These are phyloP conservation scores for Metschnikowia colocasiae DNA, from an alignment of 805 yeast species.

Conservation along the genomic window DNA sequence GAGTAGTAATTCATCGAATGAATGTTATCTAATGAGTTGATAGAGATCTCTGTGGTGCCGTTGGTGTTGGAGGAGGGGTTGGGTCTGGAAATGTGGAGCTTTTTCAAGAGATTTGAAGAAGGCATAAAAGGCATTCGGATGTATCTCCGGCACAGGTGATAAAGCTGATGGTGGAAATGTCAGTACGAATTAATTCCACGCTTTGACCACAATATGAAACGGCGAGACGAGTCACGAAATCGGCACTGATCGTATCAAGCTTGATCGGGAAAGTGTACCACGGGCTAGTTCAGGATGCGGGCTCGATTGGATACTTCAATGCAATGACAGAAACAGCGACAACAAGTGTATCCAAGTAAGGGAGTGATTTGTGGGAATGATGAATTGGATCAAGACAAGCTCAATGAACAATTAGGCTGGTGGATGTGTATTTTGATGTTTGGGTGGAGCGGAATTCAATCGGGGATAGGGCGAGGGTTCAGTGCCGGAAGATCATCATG, in stretches of 20 bases:
- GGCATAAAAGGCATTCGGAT: conserved; percentile 12
- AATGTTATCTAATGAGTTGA: conserved; percentile 13
- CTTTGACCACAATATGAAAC: background rate
- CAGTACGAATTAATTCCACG: background rate
- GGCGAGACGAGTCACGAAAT: background rate
- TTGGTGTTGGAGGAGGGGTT: conserved; percentile 6
- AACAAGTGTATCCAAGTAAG: background rate
- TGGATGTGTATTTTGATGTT: background rate
- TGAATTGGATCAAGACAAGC: background rate
- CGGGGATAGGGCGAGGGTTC: conserved; percentile 4
- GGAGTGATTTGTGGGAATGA: background rate
- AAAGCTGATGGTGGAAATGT: background rate
- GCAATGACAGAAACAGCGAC: background rate
- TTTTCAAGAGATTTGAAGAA: conserved; percentile 15
- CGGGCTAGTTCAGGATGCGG: background rate
- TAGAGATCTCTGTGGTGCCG: conserved; percentile 9
- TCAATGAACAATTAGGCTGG: background rate
- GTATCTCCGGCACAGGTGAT: background rate
- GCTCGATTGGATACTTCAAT: background rate
- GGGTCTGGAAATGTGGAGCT: conserved; percentile 17
- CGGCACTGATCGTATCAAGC: background rate
- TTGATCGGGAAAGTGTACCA: background rate
- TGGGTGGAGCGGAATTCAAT: background rate
- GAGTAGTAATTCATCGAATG: conserved; percentile 16
- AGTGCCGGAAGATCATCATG: conserved; percentile 1